Evolutionary conservation across 495 filamentous ascomycete species (phyloP).

Genomic region (Penicilliopsis zonata): DNA sequence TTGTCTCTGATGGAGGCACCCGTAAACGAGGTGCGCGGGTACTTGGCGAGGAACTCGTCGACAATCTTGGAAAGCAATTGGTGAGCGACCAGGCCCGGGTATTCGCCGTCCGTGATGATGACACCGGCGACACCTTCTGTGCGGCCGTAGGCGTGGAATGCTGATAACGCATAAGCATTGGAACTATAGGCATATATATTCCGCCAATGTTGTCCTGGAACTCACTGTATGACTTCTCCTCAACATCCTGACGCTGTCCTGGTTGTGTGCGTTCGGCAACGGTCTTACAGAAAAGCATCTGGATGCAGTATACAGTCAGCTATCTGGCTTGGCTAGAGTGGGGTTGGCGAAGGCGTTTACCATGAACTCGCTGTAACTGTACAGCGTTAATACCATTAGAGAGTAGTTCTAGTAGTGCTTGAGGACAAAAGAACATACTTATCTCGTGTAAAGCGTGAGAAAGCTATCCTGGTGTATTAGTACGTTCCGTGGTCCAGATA

Average conservation of each 20-base stretch:
- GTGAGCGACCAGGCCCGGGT: conserved; percentile 85
- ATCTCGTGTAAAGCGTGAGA: conserved; percentile 66
- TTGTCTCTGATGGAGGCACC: conserved; percentile 27
- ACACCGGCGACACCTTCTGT: conserved; percentile 79
- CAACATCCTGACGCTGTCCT: conserved; percentile 83
- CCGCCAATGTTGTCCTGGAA: not conserved
- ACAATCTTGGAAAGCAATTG: conserved; percentile 82
- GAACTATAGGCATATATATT: conserved; percentile 2
- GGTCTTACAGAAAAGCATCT: conserved; percentile 41
- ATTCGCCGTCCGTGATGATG: conserved; percentile 83
- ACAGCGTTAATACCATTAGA: not conserved
- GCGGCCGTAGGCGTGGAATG: conserved; percentile 83
- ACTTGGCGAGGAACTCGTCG: conserved; percentile 79
- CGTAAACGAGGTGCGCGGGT: conserved; percentile 59
- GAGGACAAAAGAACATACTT: conserved; percentile 34
- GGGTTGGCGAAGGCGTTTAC: conserved; percentile 4
- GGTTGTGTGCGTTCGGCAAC: conserved; percentile 72
- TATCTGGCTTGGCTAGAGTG: not conserved
- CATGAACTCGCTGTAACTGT: conserved; percentile 43
- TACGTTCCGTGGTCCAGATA: no score
- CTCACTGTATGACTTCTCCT: conserved; percentile 54
- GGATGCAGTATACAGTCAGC: not conserved
- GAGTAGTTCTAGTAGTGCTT: not conserved
- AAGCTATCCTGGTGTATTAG: no score
- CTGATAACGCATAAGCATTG: conserved; percentile 51